Percentiles rank a stretch among this genome's conserved stretches.
phyloP scores from a whole-genome alignment of 179 eudicot genomes.

The Gypsophila paniculata region DNA sequence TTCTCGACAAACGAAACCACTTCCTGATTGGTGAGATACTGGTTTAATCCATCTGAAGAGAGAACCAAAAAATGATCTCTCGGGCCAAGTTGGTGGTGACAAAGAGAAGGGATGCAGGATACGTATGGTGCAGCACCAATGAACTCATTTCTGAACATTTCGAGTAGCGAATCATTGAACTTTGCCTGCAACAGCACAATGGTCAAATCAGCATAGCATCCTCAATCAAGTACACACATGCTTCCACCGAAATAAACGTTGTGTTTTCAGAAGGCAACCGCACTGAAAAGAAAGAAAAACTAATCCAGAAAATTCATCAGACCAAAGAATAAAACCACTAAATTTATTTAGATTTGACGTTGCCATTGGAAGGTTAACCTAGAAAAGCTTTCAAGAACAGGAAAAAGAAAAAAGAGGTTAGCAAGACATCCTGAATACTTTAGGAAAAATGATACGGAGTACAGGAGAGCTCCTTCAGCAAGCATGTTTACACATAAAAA shows the following conservation, averaged over 20 bases:
- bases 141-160: constrained; percentile 95
- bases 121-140: constrained; percentile 84
- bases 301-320: constrained; percentile 1
- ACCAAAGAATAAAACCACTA: neutral
- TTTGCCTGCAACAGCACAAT: constrained; percentile 61
- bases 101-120: constrained; percentile 82
- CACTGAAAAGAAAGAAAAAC: neutral
- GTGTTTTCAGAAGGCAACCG: neutral
- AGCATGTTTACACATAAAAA: no score
- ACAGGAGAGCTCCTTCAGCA: no score
- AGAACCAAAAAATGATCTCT: constrained; percentile 93
- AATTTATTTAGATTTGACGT: neutral
- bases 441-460: no score
- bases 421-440: no score
- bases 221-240: neutral
- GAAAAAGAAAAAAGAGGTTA: neutral
- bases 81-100: constrained; percentile 76
- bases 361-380: neutral
- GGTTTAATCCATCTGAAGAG: constrained; percentile 94
- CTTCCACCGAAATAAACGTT: neutral
- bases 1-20: constrained; percentile 73
- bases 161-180: constrained; percentile 74
- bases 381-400: neutral
- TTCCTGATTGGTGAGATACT: constrained; percentile 85
- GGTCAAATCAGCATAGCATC: constrained; percentile 13